A percentile compares a stretch with the other conserved stretches of the same genome.
Evolutionary conservation across 306 rosid genomes (phyloP).

Genomic region (Ormosia semicastrata): DNA sequence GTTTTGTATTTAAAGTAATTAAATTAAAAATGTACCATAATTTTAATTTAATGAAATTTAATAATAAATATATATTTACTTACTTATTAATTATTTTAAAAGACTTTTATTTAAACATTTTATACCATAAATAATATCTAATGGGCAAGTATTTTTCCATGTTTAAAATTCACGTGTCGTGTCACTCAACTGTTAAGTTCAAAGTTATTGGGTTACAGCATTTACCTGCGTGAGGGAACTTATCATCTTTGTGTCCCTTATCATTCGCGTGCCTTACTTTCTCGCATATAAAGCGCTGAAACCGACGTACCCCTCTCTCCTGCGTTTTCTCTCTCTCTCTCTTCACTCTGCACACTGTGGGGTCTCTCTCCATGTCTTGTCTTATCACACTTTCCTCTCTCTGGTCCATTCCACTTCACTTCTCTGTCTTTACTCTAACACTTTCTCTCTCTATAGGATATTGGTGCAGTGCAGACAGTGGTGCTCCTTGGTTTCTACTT

Average conservation of each 20-base stretch:
- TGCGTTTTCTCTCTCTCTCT: background rate
- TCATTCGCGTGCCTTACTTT: slow-evolving; percentile 45
- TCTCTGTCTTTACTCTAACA: slow-evolving; percentile 9
- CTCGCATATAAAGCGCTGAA: slow-evolving; percentile 61
- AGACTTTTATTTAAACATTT: too few species aligned
- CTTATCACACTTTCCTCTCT: slow-evolving; percentile 41
- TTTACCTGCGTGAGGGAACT: background rate
- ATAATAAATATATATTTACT: too few species aligned
- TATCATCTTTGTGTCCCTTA: slow-evolving; percentile 36
- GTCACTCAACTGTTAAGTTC: too few species aligned
- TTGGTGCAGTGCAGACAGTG: background rate
- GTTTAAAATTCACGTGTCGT: too few species aligned
- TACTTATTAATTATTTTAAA: too few species aligned
- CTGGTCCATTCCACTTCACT: slow-evolving; percentile 31
- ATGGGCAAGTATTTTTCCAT: too few species aligned
- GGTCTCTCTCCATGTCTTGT: slow-evolving; percentile 37
- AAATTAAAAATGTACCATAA: too few species aligned
- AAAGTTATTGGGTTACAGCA: background rate
- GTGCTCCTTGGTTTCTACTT: slow-evolving; percentile 14
- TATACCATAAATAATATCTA: too few species aligned
- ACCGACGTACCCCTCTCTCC: slow-evolving; percentile 43
- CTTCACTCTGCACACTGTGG: slow-evolving; percentile 22
- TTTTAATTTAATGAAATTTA: too few species aligned
- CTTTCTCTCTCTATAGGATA: slow-evolving; percentile 34
- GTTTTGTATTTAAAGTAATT: too few species aligned